Conservation (phyloP, 164 flowering plant species). For the Tetracentron sinense region DNA sequence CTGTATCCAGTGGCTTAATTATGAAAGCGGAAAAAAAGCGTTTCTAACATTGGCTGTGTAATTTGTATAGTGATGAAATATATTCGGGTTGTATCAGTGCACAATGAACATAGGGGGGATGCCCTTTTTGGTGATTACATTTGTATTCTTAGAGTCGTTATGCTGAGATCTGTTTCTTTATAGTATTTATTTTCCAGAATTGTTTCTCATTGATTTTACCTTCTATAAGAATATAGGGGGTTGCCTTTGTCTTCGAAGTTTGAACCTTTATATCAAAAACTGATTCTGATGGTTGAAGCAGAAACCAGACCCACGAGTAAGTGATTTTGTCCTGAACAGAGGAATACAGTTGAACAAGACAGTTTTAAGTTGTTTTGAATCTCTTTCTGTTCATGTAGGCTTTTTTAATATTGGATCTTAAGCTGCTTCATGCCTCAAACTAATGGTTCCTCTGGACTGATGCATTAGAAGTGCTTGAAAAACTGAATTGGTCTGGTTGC, state of each 20-base stretch:
- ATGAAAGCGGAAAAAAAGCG: constrained; percentile 9
- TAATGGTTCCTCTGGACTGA: no score
- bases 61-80: constrained; percentile 37
- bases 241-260: no score
- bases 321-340: no score
- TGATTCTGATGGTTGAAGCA: neutral
- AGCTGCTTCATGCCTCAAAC: no score
- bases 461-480: no score
- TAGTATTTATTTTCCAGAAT: neutral
- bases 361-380: no score
- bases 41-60: constrained; percentile 42
- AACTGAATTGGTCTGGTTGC: no score
- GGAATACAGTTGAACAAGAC: no score
- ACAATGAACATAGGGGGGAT: neutral
- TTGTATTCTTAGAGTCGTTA: constrained; percentile 14
- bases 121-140: neutral
- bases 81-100: constrained; percentile 17
- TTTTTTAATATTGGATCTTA: no score
- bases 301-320: neutral
- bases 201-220: constrained; percentile 1
- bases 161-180: constrained; percentile 9
- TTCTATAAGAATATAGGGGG: no score
- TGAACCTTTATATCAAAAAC: neutral
- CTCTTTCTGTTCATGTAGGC: no score
- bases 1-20: constrained; percentile 10